Percentiles rank a stretch among this genome's conserved stretches.
These are phyloP conservation scores for Mangifera indica DNA, from an alignment of 345 rosid genomes.

Conservation along the genomic window DNA sequence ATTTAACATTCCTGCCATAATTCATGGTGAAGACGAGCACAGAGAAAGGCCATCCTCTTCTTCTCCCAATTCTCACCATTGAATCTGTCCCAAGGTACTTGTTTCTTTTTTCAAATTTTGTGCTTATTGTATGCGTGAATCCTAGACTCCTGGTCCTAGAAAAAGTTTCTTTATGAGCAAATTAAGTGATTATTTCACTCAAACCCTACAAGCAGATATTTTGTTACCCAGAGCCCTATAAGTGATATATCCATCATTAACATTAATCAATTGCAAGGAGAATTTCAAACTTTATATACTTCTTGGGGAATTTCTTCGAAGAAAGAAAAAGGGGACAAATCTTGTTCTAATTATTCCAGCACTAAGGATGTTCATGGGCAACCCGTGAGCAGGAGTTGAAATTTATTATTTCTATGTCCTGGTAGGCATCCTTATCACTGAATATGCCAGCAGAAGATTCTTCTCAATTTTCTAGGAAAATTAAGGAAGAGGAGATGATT, in stretches of 20 bases:
- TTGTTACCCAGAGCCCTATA: too few relatives aligned
- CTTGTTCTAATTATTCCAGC: background rate
- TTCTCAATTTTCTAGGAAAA: background rate
- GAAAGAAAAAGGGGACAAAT: background rate
- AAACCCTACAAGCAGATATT: too few relatives aligned
- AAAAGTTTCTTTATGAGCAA: too few relatives aligned
- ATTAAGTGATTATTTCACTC: too few relatives aligned
- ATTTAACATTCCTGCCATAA: constrained; percentile 44
- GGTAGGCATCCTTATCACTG: background rate
- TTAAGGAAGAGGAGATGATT: background rate
- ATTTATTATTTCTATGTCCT: background rate
- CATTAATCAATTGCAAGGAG: background rate
- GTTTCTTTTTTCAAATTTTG: background rate
- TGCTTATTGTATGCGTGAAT: background rate
- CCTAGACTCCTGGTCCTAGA: too few relatives aligned
- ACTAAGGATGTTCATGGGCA: background rate
- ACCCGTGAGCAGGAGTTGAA: background rate
- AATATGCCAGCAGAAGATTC: background rate
- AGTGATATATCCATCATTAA: background rate
- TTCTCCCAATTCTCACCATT: constrained; percentile 43
- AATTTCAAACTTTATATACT: too few relatives aligned
- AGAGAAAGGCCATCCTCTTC: constrained; percentile 50
- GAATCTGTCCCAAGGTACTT: constrained; percentile 4
- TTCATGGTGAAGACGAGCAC: constrained; percentile 49
- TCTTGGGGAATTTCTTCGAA: background rate